Evolutionary conservation across 2,329 filamentous ascomycete species (phyloP).

Genomic region (Nakataea oryzae): DNA sequence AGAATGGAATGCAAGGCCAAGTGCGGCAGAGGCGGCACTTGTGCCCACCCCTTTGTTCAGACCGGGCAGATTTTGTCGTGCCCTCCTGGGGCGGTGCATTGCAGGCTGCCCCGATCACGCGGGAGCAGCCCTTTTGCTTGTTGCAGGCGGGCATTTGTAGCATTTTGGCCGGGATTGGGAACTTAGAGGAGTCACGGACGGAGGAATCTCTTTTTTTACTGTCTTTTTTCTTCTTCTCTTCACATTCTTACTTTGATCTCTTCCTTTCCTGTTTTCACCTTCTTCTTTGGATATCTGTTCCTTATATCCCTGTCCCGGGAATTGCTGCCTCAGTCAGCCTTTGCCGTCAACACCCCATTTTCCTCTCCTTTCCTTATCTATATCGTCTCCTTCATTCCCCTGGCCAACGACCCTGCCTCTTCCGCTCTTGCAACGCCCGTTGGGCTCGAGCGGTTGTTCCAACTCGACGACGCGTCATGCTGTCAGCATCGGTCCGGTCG

Average conservation of each 20-base stretch:
- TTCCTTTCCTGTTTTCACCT: not conserved
- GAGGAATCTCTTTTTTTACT: constrained; percentile 9
- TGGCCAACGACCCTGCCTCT: not conserved
- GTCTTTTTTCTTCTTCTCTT: constrained; percentile 8
- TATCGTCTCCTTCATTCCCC: not conserved
- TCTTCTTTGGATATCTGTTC: constrained; percentile 1
- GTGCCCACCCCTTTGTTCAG: constrained; percentile 1
- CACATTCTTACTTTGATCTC: constrained; percentile 1
- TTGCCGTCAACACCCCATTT: not conserved
- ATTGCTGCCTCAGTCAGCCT: not conserved
- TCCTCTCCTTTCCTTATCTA: not conserved
- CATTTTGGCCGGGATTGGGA: constrained; percentile 5
- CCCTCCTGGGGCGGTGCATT: not conserved
- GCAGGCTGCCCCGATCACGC: not conserved
- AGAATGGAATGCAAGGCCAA: not conserved
- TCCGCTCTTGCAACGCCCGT: not conserved
- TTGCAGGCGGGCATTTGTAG: constrained; percentile 6
- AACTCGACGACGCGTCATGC: not conserved
- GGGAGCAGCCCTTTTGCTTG: not conserved
- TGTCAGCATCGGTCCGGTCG: not conserved
- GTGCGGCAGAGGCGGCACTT: constrained; percentile 1
- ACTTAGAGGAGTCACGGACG: not conserved
- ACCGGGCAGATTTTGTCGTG: not conserved
- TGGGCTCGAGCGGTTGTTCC: not conserved
- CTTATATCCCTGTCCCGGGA: not conserved